Evolutionary conservation across 2,329 filamentous ascomycete genomes (phyloP).

Genomic region (Penicillium verrucosum): DNA sequence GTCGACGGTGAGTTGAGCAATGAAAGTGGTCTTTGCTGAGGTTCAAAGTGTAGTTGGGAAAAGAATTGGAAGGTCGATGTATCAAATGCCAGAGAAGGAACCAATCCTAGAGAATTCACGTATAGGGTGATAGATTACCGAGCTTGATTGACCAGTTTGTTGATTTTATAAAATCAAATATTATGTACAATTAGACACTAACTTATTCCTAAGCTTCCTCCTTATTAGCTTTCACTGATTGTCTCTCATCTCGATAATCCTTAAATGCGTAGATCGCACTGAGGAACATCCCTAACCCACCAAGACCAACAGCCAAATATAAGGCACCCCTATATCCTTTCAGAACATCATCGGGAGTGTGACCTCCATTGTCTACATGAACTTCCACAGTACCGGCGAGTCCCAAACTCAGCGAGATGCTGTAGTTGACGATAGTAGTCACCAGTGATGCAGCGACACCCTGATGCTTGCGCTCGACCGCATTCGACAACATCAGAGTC

Average conservation of each 20-base stretch:
- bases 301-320: conserved; percentile 41
- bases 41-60: too few relatives aligned
- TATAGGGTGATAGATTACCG: too few relatives aligned
- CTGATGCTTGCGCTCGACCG: conserved; percentile 47
- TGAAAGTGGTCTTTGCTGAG: too few relatives aligned
- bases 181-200: too few relatives aligned
- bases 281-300: conserved; percentile 26
- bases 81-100: too few relatives aligned
- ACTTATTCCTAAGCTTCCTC: neutral
- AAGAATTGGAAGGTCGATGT: too few relatives aligned
- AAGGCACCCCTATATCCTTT: conserved; percentile 41
- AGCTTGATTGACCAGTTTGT: too few relatives aligned
- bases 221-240: neutral
- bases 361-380: conserved; percentile 43
- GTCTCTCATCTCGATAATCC: conserved; percentile 5
- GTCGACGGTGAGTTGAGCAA: too few relatives aligned
- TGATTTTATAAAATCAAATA: too few relatives aligned
- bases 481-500: conserved; percentile 58
- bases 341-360: conserved; percentile 31
- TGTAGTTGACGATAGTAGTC: conserved; percentile 66
- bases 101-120: too few relatives aligned
- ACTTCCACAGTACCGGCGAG: conserved; percentile 63
- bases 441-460: conserved; percentile 57
- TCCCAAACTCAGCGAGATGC: conserved; percentile 63
- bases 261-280: conserved; percentile 16